phyloP scores from a whole-genome alignment of 257 asterid genomes.

The Voacanga thouarsii region DNA sequence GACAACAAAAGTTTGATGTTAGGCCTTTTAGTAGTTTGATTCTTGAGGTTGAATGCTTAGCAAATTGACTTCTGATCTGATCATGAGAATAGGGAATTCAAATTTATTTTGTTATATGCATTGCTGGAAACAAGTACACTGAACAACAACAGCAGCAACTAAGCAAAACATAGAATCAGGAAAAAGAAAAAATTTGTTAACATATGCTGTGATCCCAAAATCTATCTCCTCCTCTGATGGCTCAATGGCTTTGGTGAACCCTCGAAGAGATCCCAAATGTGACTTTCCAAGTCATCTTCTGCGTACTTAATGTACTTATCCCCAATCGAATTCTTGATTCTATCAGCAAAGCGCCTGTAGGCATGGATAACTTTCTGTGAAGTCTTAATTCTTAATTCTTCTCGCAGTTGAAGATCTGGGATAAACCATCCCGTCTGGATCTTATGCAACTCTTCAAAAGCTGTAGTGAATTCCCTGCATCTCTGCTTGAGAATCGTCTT shows the following conservation, averaged over 20 bases:
- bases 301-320: conserved; percentile 64
- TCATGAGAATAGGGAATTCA: not conserved
- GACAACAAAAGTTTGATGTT: not conserved
- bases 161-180: not conserved
- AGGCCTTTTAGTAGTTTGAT: not conserved
- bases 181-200: not conserved
- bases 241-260: conserved; percentile 42
- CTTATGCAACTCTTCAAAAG: conserved; percentile 65
- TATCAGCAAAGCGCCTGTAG: conserved; percentile 42
- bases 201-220: not conserved
- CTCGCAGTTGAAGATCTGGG: conserved; percentile 57
- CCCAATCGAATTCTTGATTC: conserved; percentile 29
- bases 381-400: conserved; percentile 44
- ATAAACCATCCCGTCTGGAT: conserved; percentile 64
- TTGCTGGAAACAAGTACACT: not conserved
- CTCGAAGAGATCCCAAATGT: conserved; percentile 58
- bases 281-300: conserved; percentile 50
- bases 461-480: conserved; percentile 38
- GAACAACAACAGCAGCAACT: not conserved
- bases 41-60: not conserved
- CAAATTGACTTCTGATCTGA: not conserved
- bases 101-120: not conserved
- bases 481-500: conserved; percentile 57
- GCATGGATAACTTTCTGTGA: conserved; percentile 45
- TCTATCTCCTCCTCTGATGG: conserved; percentile 43